Conservation (phyloP, 805 yeast species). For the Lipomyces oligophaga region DNA sequence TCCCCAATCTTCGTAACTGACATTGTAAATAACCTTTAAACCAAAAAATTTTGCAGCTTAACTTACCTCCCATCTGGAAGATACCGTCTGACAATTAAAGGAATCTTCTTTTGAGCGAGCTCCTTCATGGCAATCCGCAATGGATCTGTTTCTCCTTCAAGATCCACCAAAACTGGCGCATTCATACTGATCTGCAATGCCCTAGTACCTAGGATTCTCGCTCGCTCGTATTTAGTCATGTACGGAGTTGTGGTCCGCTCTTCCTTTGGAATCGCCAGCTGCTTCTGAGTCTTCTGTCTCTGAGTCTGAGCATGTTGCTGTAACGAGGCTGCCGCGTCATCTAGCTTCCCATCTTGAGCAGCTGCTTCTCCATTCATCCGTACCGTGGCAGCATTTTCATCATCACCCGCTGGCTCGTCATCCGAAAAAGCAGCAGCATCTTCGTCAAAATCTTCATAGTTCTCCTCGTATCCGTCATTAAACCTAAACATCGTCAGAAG, state of each 20-base stretch:
- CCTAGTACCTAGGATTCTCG: slow-evolving; percentile 94
- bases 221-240: slow-evolving; percentile 98
- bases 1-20: slow-evolving; percentile 94
- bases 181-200: slow-evolving; percentile 97
- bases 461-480: slow-evolving; percentile 45
- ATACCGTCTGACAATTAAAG: slow-evolving; percentile 90
- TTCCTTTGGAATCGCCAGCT: slow-evolving; percentile 83
- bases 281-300: slow-evolving; percentile 64
- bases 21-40: neutral
- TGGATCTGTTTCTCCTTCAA: slow-evolving; percentile 99
- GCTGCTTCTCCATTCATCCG: slow-evolving; percentile 36
- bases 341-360: slow-evolving; percentile 41
- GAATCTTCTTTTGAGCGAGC: slow-evolving; percentile 88
- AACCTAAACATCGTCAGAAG: slow-evolving; percentile 39
- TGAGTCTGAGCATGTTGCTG: slow-evolving; percentile 45
- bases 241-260: slow-evolving; percentile 94
- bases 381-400: slow-evolving; percentile 35
- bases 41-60: neutral
- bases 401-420: slow-evolving; percentile 48
- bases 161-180: slow-evolving; percentile 96
- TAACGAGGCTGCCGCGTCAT: slow-evolving; percentile 56
- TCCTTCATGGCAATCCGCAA: slow-evolving; percentile 97
- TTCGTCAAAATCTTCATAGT: slow-evolving; percentile 60
- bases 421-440: slow-evolving; percentile 74
- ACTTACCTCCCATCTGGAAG: slow-evolving; percentile 73